phyloP scores from a whole-genome alignment of 345 rosid species.

The Litchi chinensis region DNA sequence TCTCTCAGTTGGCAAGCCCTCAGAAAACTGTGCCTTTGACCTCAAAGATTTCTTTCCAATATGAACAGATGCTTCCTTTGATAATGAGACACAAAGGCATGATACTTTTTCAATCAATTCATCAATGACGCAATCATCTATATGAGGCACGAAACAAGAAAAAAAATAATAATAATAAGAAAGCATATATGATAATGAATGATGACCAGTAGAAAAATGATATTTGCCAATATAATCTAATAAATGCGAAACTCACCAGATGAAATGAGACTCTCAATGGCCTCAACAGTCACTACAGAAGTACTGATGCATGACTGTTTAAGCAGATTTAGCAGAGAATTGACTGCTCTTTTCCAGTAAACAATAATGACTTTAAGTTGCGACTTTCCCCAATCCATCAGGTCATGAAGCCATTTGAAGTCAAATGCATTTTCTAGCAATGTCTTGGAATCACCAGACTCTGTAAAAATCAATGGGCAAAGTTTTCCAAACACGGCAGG shows the following conservation, averaged over 20 bases:
- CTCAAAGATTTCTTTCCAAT: constrained; percentile 24
- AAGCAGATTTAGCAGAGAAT: constrained; percentile 55
- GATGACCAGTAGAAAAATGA: constrained; percentile 21
- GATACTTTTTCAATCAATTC: constrained; percentile 66
- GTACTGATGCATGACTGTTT: constrained; percentile 46
- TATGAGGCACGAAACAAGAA: constrained; percentile 21
- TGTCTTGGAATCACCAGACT: constrained; percentile 39
- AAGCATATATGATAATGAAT: constrained; percentile 11
- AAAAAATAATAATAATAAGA: background rate
- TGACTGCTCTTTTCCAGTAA: constrained; percentile 82
- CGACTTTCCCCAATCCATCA: constrained; percentile 92
- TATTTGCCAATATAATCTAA: constrained; percentile 3
- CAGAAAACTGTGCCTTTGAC: constrained; percentile 28
- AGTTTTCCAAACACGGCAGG: constrained; percentile 70
- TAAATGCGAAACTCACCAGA: constrained; percentile 55
- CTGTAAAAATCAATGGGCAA: constrained; percentile 31
- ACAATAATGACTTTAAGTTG: constrained; percentile 76
- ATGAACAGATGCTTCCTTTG: constrained; percentile 37
- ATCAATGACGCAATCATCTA: constrained; percentile 65
- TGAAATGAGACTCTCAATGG: constrained; percentile 62
- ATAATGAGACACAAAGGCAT: constrained; percentile 55
- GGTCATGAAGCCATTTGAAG: constrained; percentile 84
- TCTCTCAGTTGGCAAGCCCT: constrained; percentile 25
- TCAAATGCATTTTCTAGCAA: constrained; percentile 40
- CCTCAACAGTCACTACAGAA: constrained; percentile 36